Conservation (phyloP, 148 eudicot species). For the Chenopodium formosanum region DNA sequence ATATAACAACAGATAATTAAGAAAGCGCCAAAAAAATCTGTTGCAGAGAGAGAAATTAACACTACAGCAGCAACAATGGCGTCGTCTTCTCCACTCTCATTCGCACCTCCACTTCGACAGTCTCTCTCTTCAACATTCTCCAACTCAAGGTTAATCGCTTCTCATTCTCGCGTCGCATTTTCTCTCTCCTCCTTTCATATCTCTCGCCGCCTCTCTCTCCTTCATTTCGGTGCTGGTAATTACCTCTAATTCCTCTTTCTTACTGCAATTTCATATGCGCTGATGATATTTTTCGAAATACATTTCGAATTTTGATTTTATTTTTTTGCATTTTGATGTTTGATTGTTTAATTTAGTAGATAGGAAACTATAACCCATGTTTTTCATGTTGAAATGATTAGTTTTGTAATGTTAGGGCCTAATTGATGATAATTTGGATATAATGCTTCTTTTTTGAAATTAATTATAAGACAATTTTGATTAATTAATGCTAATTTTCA, state of each 20-base stretch:
- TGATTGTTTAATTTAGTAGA: too few species aligned
- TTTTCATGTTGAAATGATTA: too few species aligned
- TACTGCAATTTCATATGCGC: not conserved
- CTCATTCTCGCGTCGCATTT: constrained; percentile 11
- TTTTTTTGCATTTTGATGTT: too few species aligned
- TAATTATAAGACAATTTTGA: too few species aligned
- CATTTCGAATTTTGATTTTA: too few species aligned
- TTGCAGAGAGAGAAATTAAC: not conserved
- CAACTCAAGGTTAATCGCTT: not conserved
- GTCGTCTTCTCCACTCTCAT: constrained; percentile 6
- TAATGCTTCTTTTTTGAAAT: too few species aligned
- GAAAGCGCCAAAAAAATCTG: constrained; percentile 26
- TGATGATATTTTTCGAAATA: not conserved
- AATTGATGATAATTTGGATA: too few species aligned
- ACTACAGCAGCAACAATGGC: constrained; percentile 17
- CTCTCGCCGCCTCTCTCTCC: constrained; percentile 55
- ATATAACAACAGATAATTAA: not conserved
- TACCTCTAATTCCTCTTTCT: not conserved
- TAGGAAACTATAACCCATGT: too few species aligned
- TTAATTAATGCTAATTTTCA: not conserved
- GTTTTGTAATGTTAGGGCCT: too few species aligned
- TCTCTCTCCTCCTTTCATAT: constrained; percentile 33
- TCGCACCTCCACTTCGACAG: not conserved
- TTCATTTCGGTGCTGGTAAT: constrained; percentile 47
- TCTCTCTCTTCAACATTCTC: not conserved